These are phyloP conservation scores for Cymbopogon flexuosus DNA, from an alignment of 202 grass and related monocot species.

Conservation along the genomic window DNA sequence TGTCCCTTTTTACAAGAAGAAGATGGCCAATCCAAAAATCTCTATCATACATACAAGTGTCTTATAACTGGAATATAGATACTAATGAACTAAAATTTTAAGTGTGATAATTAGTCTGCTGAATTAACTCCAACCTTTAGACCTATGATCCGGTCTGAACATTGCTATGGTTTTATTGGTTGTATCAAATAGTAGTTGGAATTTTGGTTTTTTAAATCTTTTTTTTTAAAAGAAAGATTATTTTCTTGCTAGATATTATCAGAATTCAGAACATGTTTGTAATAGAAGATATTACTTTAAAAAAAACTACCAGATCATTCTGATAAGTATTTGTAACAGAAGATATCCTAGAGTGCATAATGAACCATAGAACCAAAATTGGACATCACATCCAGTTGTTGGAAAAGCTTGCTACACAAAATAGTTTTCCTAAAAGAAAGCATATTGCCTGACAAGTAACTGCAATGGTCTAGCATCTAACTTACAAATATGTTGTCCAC, in stretches of 20 bases:
- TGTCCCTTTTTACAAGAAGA: neutral
- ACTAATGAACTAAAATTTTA: neutral
- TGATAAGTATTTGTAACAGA: neutral
- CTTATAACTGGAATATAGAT: neutral
- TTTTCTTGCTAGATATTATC: neutral
- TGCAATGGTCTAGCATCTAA: neutral
- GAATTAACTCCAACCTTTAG: neutral
- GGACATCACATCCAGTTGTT: neutral
- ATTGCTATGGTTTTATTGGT: neutral
- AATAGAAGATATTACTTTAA: neutral
- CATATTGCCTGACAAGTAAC: too few species aligned
- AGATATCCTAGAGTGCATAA: neutral
- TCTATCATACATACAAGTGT: neutral
- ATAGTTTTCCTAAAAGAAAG: neutral
- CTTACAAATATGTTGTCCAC: constrained; percentile 68
- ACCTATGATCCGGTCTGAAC: neutral
- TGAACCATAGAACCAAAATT: neutral
- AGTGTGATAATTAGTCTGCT: neutral
- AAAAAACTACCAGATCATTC: neutral
- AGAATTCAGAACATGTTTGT: neutral
- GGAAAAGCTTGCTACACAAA: neutral
- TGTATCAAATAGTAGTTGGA: neutral
- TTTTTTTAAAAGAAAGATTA: neutral
- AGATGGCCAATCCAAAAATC: neutral
- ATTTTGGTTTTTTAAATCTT: neutral